phyloP scores from a whole-genome alignment of 768 basidiomycete species.

The Russula virescens region DNA sequence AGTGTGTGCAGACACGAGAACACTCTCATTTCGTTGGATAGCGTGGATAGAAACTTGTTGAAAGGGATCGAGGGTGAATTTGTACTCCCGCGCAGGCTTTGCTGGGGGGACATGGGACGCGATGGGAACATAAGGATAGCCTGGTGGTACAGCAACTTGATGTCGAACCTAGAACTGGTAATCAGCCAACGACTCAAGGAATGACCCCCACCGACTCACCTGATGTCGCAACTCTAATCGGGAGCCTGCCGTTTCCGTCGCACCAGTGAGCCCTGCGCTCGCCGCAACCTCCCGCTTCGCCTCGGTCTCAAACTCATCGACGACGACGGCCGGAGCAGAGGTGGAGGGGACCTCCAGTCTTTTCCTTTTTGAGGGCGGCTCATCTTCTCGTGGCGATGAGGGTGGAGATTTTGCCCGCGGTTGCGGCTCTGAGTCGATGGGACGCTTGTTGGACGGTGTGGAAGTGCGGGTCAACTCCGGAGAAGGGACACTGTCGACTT shows the following conservation, averaged over 20 bases:
- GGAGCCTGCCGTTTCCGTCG: slow-evolving; percentile 54
- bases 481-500: slow-evolving; percentile 6
- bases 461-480: slow-evolving; percentile 26
- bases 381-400: slow-evolving; percentile 32
- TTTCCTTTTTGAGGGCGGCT: slow-evolving; percentile 48
- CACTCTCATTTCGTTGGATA: slow-evolving; percentile 96
- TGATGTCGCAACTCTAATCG: slow-evolving; percentile 78
- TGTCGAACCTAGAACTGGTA: slow-evolving; percentile 64
- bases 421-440: slow-evolving; percentile 31
- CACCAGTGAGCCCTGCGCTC: slow-evolving; percentile 78
- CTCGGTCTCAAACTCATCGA: slow-evolving; percentile 90
- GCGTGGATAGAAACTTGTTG: slow-evolving; percentile 91
- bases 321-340: slow-evolving; percentile 67
- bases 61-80: slow-evolving; percentile 96
- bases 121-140: slow-evolving; percentile 87
- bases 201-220: slow-evolving; percentile 36
- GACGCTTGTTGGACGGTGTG: slow-evolving; percentile 38
- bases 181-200: slow-evolving; percentile 1
- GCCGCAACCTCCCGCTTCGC: slow-evolving; percentile 89
- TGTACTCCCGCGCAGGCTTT: slow-evolving; percentile 89
- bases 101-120: slow-evolving; percentile 84
- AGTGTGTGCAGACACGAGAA: slow-evolving; percentile 96
- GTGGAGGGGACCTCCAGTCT: slow-evolving; percentile 41
- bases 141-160: slow-evolving; percentile 92
- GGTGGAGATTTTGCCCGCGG: slow-evolving; percentile 6